These are phyloP conservation scores for Taphrina populina DNA, from an alignment of 1,139 yeast species.

Conservation along the genomic window DNA sequence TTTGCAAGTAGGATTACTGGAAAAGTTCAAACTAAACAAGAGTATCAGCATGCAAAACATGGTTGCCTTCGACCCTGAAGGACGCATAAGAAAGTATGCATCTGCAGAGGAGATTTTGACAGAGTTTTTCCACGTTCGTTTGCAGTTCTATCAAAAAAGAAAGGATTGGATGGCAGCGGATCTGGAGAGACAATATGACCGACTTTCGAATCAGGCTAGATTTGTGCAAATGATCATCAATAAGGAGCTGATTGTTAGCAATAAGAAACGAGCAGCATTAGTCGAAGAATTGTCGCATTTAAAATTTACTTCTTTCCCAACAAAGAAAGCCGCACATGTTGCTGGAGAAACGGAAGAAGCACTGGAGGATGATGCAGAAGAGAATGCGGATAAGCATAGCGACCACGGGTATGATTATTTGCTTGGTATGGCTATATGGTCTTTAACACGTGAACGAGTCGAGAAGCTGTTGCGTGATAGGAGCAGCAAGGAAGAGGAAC, in stretches of 20 bases:
- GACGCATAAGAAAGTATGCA: constrained; percentile 80
- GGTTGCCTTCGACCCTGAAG: constrained; percentile 95
- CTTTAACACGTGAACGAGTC: constrained; percentile 68
- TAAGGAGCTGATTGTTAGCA: constrained; percentile 64
- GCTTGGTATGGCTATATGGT: constrained; percentile 89
- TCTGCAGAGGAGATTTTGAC: constrained; percentile 71
- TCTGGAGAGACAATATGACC: constrained; percentile 71
- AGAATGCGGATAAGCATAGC: constrained; percentile 46
- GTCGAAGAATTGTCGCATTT: constrained; percentile 61
- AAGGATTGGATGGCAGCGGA: constrained; percentile 74
- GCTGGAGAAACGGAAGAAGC: constrained; percentile 34
- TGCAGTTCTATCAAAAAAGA: constrained; percentile 86
- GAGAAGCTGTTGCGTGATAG: constrained; percentile 72
- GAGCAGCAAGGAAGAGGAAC: constrained; percentile 69
- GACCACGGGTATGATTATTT: constrained; percentile 67
- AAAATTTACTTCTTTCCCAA: constrained; percentile 67
- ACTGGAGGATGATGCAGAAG: constrained; percentile 46
- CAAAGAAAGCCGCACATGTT: constrained; percentile 45
- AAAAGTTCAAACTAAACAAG: constrained; percentile 74
- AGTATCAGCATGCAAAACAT: constrained; percentile 74
- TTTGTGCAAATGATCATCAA: constrained; percentile 90
- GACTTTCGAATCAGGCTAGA: constrained; percentile 78
- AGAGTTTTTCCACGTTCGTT: constrained; percentile 81
- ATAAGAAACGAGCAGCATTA: constrained; percentile 66
- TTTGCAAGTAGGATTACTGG: constrained; percentile 69